Evolutionary conservation across 345 rosid species (phyloP).

Genomic region (Citrus cavaleriei): DNA sequence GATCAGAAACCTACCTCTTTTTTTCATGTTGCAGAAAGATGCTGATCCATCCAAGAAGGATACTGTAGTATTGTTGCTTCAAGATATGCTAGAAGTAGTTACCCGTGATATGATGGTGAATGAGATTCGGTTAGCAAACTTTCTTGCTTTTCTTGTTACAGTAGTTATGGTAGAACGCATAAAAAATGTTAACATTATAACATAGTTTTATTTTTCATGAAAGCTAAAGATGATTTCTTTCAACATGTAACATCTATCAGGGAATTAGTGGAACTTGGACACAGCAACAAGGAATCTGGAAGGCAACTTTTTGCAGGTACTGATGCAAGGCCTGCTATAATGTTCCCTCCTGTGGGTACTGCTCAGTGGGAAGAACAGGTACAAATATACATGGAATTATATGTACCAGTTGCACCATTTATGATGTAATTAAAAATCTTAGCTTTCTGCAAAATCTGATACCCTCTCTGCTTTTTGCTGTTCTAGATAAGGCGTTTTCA

Average conservation of each 20-base stretch:
- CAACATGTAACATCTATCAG: constrained; percentile 34
- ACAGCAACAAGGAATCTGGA: constrained; percentile 85
- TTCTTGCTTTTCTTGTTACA: constrained; percentile 2
- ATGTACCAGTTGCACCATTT: constrained; percentile 4
- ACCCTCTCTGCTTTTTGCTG: constrained; percentile 12
- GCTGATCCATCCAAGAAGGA: constrained; percentile 67
- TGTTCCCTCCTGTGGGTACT: constrained; percentile 70
- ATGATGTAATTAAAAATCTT: not conserved
- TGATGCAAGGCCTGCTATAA: constrained; percentile 78
- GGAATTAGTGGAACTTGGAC: constrained; percentile 80
- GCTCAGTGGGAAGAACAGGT: constrained; percentile 98
- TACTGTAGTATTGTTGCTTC: constrained; percentile 76
- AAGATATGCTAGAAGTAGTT: constrained; percentile 94
- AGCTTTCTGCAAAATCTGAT: not conserved
- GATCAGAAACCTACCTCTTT: not conserved
- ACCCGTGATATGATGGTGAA: constrained; percentile 93
- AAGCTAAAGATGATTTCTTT: not conserved
- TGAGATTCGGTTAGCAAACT: constrained; percentile 76
- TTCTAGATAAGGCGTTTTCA: constrained; percentile 84
- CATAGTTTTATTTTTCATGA: not conserved
- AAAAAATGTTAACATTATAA: not conserved
- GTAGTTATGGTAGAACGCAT: constrained; percentile 5
- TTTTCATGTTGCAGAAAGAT: constrained; percentile 68
- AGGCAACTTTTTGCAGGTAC: constrained; percentile 95
- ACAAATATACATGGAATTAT: not conserved